These are phyloP conservation scores for Bipolaris oryzae DNA, from an alignment of 2,329 filamentous ascomycete species.

Conservation along the genomic window DNA sequence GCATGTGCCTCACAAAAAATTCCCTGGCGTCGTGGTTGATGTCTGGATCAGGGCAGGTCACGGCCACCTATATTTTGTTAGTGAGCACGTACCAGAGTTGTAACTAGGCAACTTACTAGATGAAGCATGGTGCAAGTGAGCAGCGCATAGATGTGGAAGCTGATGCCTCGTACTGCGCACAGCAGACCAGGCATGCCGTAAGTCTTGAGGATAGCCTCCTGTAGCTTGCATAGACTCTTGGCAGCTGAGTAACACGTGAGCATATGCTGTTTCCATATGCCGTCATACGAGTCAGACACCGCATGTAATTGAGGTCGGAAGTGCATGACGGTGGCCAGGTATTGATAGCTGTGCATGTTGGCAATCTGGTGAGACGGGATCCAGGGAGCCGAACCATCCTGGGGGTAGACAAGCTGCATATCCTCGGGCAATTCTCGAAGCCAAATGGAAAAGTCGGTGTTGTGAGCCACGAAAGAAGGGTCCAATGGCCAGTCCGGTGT, in stretches of 20 bases:
- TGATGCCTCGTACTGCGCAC: constrained; percentile 92
- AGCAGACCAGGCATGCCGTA: constrained; percentile 81
- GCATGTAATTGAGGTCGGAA: constrained; percentile 81
- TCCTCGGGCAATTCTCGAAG: constrained; percentile 77
- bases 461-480: constrained; percentile 79
- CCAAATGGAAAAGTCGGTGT: constrained; percentile 78
- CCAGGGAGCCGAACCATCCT: constrained; percentile 81
- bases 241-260: constrained; percentile 82
- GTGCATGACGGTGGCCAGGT: constrained; percentile 83
- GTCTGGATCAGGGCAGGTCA: constrained; percentile 90
- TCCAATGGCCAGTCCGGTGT: constrained; percentile 86
- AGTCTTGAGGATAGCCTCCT: constrained; percentile 78
- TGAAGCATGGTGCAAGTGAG: constrained; percentile 92
- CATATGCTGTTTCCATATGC: constrained; percentile 88
- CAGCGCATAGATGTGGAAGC: constrained; percentile 92
- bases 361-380: constrained; percentile 85
- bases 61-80: constrained; percentile 71
- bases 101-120: constrained; percentile 68
- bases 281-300: constrained; percentile 77
- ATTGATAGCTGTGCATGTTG: constrained; percentile 88
- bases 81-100: not conserved
- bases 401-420: constrained; percentile 76
- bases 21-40: constrained; percentile 83
- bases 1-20: constrained; percentile 93
- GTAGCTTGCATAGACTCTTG: constrained; percentile 81